These are phyloP conservation scores for Auricularia heimuer DNA, from an alignment of 768 basidiomycete species.

Conservation along the genomic window DNA sequence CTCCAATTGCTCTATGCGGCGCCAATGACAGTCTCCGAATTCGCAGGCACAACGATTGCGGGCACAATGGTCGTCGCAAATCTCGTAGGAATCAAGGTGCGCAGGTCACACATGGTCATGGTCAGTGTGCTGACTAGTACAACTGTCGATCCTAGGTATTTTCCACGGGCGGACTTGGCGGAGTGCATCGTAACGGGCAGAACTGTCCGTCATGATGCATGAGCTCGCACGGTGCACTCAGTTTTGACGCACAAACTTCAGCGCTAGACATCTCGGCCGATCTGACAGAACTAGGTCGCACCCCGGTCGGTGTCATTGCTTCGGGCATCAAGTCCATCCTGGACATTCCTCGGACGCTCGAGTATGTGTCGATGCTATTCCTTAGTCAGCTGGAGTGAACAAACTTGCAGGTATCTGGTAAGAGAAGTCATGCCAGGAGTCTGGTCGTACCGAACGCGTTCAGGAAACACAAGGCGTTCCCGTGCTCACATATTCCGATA, in stretches of 20 bases:
- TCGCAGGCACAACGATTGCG: constrained; percentile 34
- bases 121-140: constrained; percentile 2
- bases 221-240: background rate
- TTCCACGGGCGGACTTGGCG: constrained; percentile 85
- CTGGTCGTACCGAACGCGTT: background rate
- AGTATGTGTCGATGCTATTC: constrained; percentile 24
- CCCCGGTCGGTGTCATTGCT: constrained; percentile 85
- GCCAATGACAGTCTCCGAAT: too few relatives aligned
- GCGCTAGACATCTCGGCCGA: constrained; percentile 96
- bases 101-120: background rate
- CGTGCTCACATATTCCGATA: constrained; percentile 66
- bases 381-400: too few relatives aligned
- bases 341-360: constrained; percentile 55
- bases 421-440: constrained; percentile 9
- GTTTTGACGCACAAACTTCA: constrained; percentile 21
- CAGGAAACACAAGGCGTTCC: constrained; percentile 95
- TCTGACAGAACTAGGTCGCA: constrained; percentile 77
- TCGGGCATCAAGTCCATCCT: constrained; percentile 92
- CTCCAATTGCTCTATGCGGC: constrained; percentile 11
- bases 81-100: background rate
- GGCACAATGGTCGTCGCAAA: constrained; percentile 64
- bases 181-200: constrained; percentile 74
- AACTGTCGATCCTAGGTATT: constrained; percentile 47
- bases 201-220: constrained; percentile 32
- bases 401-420: constrained; percentile 52